Evolutionary conservation across 495 filamentous ascomycete genomes (phyloP).

Genomic region (Neurospora sp.): DNA sequence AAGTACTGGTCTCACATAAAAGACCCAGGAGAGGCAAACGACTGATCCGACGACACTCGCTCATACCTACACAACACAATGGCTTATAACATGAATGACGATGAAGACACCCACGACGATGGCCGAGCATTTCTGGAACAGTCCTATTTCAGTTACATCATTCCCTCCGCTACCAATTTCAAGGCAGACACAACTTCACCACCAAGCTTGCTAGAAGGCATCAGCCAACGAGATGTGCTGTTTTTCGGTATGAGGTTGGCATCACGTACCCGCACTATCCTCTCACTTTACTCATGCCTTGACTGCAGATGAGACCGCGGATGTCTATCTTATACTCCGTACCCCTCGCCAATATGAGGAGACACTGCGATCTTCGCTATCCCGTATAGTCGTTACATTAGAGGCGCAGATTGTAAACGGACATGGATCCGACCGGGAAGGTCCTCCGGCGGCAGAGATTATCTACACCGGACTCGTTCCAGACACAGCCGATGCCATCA

Average conservation of each 20-base stretch:
- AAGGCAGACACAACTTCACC: constrained; percentile 46
- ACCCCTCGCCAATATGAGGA: constrained; percentile 53
- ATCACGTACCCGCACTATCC: constrained; percentile 23
- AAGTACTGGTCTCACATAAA: background rate
- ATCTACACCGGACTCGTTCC: constrained; percentile 55
- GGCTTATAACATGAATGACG: constrained; percentile 1
- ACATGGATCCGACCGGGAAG: constrained; percentile 31
- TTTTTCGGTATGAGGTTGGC: constrained; percentile 56
- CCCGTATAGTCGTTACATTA: constrained; percentile 53
- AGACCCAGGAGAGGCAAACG: background rate
- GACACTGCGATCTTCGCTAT: constrained; percentile 48
- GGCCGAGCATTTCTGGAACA: constrained; percentile 53
- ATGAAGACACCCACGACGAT: background rate
- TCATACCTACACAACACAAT: constrained; percentile 7
- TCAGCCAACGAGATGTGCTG: constrained; percentile 40
- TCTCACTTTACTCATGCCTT: constrained; percentile 51
- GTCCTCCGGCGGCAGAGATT: constrained; percentile 47
- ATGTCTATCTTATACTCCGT: constrained; percentile 61
- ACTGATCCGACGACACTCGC: background rate
- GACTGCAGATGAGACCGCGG: constrained; percentile 65
- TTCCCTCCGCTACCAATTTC: constrained; percentile 60
- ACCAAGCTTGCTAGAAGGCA: constrained; percentile 10
- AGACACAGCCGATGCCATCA: constrained; percentile 48
- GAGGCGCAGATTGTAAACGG: constrained; percentile 64
- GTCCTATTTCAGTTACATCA: constrained; percentile 66